Percentiles rank a stretch among this genome's conserved stretches.
These are phyloP conservation scores for Erigeron philadelphicus DNA, from an alignment of 140 eudicot genomes.

Conservation along the genomic window DNA sequence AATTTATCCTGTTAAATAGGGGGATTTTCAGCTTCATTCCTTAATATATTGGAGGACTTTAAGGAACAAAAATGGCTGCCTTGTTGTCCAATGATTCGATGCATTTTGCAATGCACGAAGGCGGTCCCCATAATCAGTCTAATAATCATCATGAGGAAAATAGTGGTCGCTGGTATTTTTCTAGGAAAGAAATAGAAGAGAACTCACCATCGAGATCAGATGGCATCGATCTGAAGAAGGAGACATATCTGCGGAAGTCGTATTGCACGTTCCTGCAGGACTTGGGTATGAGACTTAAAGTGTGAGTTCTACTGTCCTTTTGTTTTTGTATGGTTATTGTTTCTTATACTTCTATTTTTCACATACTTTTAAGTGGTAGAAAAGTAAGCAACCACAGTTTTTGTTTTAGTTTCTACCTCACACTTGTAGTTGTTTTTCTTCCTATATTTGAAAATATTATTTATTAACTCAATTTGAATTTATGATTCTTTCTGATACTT, in stretches of 20 bases:
- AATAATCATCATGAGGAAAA: constrained; percentile 40
- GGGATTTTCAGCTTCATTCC: constrained; percentile 21
- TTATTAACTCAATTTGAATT: too few species aligned
- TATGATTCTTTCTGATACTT: background rate
- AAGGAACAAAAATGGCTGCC: constrained; percentile 48
- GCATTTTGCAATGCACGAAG: constrained; percentile 42
- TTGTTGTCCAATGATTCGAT: constrained; percentile 45
- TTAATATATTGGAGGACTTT: constrained; percentile 17
- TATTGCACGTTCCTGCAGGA: constrained; percentile 76
- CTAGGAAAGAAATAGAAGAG: constrained; percentile 82
- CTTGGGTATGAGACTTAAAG: constrained; percentile 84
- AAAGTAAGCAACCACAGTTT: background rate
- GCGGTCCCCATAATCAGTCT: constrained; percentile 35
- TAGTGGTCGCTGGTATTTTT: constrained; percentile 63
- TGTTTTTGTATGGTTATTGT: constrained; percentile 7
- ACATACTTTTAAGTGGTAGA: background rate
- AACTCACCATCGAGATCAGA: constrained; percentile 70
- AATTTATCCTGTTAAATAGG: constrained; percentile 23
- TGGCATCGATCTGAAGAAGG: constrained; percentile 73
- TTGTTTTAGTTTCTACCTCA: background rate
- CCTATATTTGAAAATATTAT: background rate
- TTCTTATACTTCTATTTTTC: background rate
- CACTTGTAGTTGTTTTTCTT: too few species aligned
- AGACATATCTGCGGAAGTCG: constrained; percentile 70
- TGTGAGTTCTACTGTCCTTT: constrained; percentile 40